phyloP scores from a whole-genome alignment of 2,329 filamentous ascomycete species.

The Trichophyton simii region DNA sequence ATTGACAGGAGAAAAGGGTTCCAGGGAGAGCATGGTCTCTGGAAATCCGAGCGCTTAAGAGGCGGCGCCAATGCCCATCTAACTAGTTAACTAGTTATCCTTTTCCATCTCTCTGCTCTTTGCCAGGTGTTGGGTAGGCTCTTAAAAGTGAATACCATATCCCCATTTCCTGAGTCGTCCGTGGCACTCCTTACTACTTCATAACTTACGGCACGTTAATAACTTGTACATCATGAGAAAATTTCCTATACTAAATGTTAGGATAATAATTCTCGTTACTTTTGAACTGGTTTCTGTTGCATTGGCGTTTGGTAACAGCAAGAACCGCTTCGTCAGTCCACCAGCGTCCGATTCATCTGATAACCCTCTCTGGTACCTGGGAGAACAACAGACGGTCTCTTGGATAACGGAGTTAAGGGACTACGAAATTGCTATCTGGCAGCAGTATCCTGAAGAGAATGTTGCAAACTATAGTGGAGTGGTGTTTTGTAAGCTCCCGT shows the following conservation, averaged over 20 bases:
- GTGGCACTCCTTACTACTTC: neutral
- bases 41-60: too few species aligned
- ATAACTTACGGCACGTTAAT: neutral
- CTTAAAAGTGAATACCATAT: too few species aligned
- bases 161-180: too few species aligned
- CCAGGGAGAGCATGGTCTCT: too few species aligned
- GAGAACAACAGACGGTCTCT: neutral
- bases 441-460: neutral
- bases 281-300: neutral
- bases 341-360: neutral
- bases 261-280: neutral
- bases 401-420: neutral
- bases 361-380: neutral
- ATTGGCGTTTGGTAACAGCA: neutral
- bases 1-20: too few species aligned
- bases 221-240: neutral
- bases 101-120: too few species aligned
- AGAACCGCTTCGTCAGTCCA: neutral
- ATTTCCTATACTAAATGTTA: neutral
- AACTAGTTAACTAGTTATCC: too few species aligned
- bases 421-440: neutral
- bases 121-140: too few species aligned
- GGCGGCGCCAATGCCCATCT: too few species aligned
- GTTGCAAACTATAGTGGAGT: neutral
- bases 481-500: neutral